Conservation (phyloP, 108 stramenopile genomes). For the Asterionellopsis glacialis region DNA sequence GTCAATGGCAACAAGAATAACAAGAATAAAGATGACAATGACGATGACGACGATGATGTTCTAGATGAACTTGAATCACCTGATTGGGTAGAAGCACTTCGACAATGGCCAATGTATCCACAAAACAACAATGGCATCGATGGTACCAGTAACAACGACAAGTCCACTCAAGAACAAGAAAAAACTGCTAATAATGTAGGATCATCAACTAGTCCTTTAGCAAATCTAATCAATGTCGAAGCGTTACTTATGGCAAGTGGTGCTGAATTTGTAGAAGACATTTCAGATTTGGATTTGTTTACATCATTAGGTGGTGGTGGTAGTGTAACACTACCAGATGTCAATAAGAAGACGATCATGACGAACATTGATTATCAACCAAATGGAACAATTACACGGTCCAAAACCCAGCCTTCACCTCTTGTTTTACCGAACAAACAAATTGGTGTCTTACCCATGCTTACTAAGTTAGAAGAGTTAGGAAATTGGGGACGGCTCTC, state of each 20-base stretch:
- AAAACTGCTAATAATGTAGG: too few relatives aligned
- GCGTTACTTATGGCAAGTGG: conserved; percentile 2
- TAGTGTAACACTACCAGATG: too few relatives aligned
- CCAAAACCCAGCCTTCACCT: neutral
- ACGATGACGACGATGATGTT: neutral
- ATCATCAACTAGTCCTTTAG: neutral
- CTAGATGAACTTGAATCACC: neutral
- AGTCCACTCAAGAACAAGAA: too few relatives aligned
- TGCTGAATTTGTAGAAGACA: neutral
- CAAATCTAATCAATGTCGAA: conserved; percentile 7
- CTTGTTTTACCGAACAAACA: neutral
- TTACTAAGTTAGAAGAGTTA: neutral
- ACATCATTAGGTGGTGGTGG: too few relatives aligned
- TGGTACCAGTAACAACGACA: too few relatives aligned
- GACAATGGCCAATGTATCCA: neutral
- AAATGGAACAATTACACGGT: neutral
- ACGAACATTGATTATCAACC: too few relatives aligned
- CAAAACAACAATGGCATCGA: too few relatives aligned
- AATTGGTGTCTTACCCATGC: neutral
- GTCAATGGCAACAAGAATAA: too few relatives aligned
- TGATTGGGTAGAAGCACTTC: neutral
- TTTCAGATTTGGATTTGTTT: neutral
- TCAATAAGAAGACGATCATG: too few relatives aligned
- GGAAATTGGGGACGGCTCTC: neutral
- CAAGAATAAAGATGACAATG: neutral